Evolutionary conservation across 768 basidiomycete genomes (phyloP), one percentile per base, ranked within the genome.

Genomic region (Tricholomella constricta): DNA sequence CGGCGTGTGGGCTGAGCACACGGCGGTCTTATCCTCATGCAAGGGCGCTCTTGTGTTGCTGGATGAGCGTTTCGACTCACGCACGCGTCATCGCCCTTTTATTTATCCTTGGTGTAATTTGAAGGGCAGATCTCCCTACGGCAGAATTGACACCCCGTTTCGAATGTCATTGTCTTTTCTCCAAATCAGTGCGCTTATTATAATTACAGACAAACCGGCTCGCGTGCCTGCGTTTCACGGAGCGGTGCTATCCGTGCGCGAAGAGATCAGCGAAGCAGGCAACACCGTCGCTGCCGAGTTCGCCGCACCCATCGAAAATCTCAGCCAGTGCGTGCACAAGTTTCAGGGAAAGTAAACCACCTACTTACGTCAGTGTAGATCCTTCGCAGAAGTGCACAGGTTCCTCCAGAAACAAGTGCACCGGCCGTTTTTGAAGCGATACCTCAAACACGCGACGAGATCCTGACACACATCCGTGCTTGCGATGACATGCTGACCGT

Each of bases 361-460:
- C 34, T 10, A 35, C 25, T 37, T 45, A 31, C 48, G 32, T 19
- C 14, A 20, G 17, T 19, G n/a, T 27, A 77, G 75, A 22, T 65
- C 81, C 0, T 84, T 80, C 59, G 51, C 57, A 2, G 44, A 66
- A 4, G 78, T 89, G 3, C 70, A 73, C 35, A 57, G 62, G 2
- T 79, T 91, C 57, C 73, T 89, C 26, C 62, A 74, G 48, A 84
- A 82, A 57, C 84, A 89, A 57, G 71, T 75, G 14, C 73, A 80
- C 36, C 73, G 88, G 1, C 86, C 90, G 0, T 92, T 91, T 71
- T 68, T 93, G 56, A 89, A 89, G 67, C 78, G 89, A 4, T 92
- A 89, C 62, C 75, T 93, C 34, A 84, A 84, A 63, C n/a, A n/a
- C 80, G 88, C 37, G 85, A 88, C 34, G 88, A 91, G 56, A 85